Evolutionary conservation across 2,329 filamentous ascomycete genomes (phyloP).

Genomic region (Colletotrichum truncatum): DNA sequence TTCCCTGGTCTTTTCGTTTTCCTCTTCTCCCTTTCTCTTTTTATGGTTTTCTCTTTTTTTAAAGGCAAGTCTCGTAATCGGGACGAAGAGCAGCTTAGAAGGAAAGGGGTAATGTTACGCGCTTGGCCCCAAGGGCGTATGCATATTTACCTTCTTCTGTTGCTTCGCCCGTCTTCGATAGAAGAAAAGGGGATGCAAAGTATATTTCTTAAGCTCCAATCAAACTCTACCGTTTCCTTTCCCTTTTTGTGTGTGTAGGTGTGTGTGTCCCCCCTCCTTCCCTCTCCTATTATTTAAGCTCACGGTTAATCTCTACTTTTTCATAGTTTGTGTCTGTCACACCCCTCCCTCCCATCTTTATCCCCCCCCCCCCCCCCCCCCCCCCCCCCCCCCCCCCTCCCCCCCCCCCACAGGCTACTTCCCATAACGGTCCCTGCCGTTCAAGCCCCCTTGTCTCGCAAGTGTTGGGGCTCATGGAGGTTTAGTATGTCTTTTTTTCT

Average conservation of each 20-base stretch:
- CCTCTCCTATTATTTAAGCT: neutral
- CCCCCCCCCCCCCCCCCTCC: neutral
- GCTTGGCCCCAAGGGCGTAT: neutral
- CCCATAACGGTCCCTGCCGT: neutral
- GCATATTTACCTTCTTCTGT: neutral
- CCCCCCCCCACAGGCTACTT: neutral
- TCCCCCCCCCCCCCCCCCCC: neutral
- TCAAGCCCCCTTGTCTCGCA: neutral
- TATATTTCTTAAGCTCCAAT: neutral
- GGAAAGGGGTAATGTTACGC: neutral
- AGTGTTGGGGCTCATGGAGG: neutral
- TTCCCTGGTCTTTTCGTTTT: neutral
- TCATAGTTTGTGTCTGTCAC: too few relatives aligned
- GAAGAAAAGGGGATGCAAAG: neutral
- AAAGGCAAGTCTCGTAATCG: constrained; percentile 12
- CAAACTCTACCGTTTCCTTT: neutral
- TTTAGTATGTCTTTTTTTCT: neutral
- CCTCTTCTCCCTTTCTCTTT: neutral
- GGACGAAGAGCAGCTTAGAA: neutral
- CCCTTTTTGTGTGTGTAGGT: neutral
- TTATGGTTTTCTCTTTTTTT: neutral
- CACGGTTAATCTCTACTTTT: neutral
- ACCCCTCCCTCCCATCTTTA: neutral
- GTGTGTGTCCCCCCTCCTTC: too few relatives aligned
- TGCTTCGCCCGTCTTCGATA: neutral